Conservation (phyloP, 1,139 yeast genomes). For the Pichia sp. region DNA sequence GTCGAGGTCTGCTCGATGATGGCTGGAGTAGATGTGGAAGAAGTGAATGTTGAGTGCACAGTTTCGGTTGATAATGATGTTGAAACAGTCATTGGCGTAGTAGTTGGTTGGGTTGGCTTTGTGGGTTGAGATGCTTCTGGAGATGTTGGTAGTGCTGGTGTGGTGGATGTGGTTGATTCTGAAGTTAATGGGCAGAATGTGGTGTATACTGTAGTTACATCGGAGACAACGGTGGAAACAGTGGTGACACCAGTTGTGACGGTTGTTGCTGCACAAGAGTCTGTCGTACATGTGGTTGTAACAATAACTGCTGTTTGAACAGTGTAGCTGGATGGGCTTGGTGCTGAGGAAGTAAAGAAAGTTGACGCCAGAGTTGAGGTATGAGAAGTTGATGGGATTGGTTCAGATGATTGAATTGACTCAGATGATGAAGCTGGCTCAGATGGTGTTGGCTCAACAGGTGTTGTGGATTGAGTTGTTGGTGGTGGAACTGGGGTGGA, state of each 20-base stretch:
- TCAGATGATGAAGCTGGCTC: background rate
- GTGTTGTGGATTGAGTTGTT: no score
- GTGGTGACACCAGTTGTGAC: background rate
- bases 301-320: background rate
- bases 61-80: no score
- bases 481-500: no score
- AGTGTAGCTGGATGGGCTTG: background rate
- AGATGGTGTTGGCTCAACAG: background rate
- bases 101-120: no score
- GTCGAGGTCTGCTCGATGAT: background rate
- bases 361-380: background rate
- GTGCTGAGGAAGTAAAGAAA: background rate
- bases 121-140: no score
- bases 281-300: background rate
- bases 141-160: background rate
- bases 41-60: background rate
- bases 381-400: background rate
- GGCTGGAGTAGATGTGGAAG: background rate
- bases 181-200: slow-evolving; percentile 2
- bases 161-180: background rate
- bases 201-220: slow-evolving; percentile 1
- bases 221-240: background rate
- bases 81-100: no score
- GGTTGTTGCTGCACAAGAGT: background rate
- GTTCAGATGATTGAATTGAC: slow-evolving; percentile 1